Percentiles rank a stretch among this genome's conserved stretches.
These are phyloP conservation scores for Coemansia aciculifera DNA, from an alignment of 192 early-diverging fungal genomes.

Conservation along the genomic window DNA sequence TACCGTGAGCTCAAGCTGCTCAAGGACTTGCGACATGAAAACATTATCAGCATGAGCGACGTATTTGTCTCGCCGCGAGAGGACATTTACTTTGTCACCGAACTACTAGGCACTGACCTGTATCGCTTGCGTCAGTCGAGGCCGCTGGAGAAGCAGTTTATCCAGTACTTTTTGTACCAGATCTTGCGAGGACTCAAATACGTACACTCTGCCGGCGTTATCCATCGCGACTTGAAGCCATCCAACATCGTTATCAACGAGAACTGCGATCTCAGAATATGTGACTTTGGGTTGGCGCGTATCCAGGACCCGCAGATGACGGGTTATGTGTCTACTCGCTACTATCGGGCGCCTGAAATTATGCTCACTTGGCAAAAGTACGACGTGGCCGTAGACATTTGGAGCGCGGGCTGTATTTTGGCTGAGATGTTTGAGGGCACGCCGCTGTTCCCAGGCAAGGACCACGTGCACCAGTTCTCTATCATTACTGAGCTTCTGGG, in stretches of 20 bases:
- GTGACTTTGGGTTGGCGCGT: constrained; percentile 95
- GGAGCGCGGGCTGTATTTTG: constrained; percentile 94
- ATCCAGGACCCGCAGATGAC: constrained; percentile 96
- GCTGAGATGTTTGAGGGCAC: constrained; percentile 96
- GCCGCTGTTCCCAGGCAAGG: constrained; percentile 93
- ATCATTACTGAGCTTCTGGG: constrained; percentile 91
- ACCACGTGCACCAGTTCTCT: constrained; percentile 93
- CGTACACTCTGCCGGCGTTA: constrained; percentile 92
- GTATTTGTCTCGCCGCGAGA: constrained; percentile 92
- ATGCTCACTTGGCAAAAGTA: constrained; percentile 99
- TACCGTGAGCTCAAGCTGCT: constrained; percentile 95
- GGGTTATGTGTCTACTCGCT: constrained; percentile 95
- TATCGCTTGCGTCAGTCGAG: constrained; percentile 87
- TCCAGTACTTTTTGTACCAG: constrained; percentile 98
- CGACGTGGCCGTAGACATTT: constrained; percentile 93
- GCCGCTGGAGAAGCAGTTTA: constrained; percentile 91
- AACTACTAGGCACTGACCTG: constrained; percentile 92
- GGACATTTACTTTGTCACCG: constrained; percentile 98
- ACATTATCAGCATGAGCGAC: constrained; percentile 91
- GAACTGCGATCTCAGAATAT: constrained; percentile 98
- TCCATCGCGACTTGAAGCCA: constrained; percentile 96
- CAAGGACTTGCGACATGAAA: constrained; percentile 91
- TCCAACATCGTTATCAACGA: constrained; percentile 96
- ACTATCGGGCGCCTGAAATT: constrained; percentile 98
- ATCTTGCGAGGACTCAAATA: constrained; percentile 92